A percentile compares a stretch with the other conserved stretches of the same genome.
Evolutionary conservation across 2,329 filamentous ascomycete genomes (phyloP).

Genomic region (Fusarium virguliforme): DNA sequence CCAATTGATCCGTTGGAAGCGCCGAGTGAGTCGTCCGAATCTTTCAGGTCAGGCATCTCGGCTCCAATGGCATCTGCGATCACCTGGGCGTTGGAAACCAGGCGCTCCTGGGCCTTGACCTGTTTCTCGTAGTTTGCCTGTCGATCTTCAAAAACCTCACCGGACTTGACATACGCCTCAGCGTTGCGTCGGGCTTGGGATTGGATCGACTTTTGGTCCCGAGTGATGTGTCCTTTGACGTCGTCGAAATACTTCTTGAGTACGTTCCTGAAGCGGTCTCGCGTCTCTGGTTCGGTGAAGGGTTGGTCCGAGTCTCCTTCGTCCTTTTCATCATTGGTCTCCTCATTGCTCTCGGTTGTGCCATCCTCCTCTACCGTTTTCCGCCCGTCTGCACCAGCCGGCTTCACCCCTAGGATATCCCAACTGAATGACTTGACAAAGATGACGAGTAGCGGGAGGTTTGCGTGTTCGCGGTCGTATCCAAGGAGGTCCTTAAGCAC

Average conservation of each 20-base stretch:
- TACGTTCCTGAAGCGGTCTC: conserved; percentile 88
- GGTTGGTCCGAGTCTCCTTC: conserved; percentile 75
- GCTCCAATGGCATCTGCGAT: conserved; percentile 89
- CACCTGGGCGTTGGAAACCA: conserved; percentile 90
- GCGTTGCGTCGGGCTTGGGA: conserved; percentile 94
- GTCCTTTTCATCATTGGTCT: conserved; percentile 60
- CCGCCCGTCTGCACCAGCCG: conserved; percentile 80
- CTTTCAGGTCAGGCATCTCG: conserved; percentile 94
- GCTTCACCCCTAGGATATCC: conserved; percentile 90
- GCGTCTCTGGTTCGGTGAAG: conserved; percentile 82
- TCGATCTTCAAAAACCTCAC: conserved; percentile 97
- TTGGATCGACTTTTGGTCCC: conserved; percentile 92
- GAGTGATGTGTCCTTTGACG: conserved; percentile 87
- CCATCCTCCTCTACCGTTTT: conserved; percentile 89
- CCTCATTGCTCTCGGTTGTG: conserved; percentile 63
- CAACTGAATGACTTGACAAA: conserved; percentile 98
- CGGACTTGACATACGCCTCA: conserved; percentile 98
- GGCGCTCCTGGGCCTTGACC: conserved; percentile 90
- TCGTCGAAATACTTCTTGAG: conserved; percentile 92
- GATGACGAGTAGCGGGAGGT: conserved; percentile 90
- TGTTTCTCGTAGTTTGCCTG: conserved; percentile 97
- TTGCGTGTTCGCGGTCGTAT: conserved; percentile 92
- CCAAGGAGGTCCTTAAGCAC: conserved; percentile 97
- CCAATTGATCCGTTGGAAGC: conserved; percentile 85
- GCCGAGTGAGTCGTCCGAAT: conserved; percentile 80